These are phyloP conservation scores for Trichophyton mentagrophytes DNA, from an alignment of 2,329 filamentous ascomycete species.

Conservation along the genomic window DNA sequence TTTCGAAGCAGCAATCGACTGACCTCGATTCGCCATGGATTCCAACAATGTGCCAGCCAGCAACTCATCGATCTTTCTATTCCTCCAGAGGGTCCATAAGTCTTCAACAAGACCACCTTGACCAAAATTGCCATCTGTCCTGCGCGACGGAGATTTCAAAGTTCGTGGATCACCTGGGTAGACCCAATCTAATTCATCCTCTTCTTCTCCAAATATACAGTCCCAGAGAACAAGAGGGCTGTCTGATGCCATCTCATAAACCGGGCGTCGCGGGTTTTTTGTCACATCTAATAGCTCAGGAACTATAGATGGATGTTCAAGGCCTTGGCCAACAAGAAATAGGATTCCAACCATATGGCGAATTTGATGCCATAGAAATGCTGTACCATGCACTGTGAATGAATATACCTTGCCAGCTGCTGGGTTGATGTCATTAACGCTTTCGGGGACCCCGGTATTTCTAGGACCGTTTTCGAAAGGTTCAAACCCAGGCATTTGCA, in stretches of 20 bases:
- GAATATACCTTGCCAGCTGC: slow-evolving; percentile 55
- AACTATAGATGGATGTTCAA: slow-evolving; percentile 64
- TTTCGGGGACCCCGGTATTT: slow-evolving; percentile 5
- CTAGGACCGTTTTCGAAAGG: slow-evolving; percentile 13
- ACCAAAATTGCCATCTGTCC: slow-evolving; percentile 49
- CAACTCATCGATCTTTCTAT: slow-evolving; percentile 79
- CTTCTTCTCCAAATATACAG: slow-evolving; percentile 63
- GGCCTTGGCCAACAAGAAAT: slow-evolving; percentile 82
- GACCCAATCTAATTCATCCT: slow-evolving; percentile 62
- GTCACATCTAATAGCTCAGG: slow-evolving; percentile 60
- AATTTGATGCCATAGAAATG: slow-evolving; percentile 97
- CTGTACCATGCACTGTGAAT: slow-evolving; percentile 77
- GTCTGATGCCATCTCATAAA: slow-evolving; percentile 84
- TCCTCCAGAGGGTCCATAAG: slow-evolving; percentile 72
- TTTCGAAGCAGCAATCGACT: slow-evolving; percentile 21
- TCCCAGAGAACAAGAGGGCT: slow-evolving; percentile 90
- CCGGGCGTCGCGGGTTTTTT: slow-evolving; percentile 61
- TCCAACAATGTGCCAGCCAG: slow-evolving; percentile 63
- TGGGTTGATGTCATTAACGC: background rate
- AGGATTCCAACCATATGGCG: slow-evolving; percentile 83
- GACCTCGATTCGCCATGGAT: slow-evolving; percentile 37
- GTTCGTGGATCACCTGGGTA: slow-evolving; percentile 56
- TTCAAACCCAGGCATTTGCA: slow-evolving; percentile 37
- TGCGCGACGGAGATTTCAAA: slow-evolving; percentile 20
- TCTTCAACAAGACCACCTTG: slow-evolving; percentile 55